Conservation (phyloP, 129 eudicot species). For the Cynara cardunculus region DNA sequence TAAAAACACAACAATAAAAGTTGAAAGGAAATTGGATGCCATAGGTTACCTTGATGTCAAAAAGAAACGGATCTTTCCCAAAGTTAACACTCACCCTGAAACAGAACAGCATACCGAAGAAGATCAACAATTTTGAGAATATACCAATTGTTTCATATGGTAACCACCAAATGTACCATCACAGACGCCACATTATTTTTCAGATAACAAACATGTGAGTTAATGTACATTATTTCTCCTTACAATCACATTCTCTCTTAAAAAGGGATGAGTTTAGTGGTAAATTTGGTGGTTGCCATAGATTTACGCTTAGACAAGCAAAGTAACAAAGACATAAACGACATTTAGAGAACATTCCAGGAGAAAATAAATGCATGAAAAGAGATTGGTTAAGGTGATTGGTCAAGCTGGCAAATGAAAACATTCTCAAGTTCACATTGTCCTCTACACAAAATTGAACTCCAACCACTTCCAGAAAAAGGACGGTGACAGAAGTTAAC, state of each 20-base stretch:
- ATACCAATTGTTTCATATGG: neutral
- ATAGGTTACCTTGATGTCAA: constrained; percentile 70
- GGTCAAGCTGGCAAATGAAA: neutral
- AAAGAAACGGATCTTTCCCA: constrained; percentile 77
- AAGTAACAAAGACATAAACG: neutral
- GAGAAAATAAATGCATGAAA: neutral
- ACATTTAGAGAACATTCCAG: neutral
- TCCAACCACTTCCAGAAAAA: neutral
- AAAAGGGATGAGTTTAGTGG: neutral
- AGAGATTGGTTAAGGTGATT: neutral
- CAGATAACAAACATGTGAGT: neutral
- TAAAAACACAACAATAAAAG: constrained; percentile 7
- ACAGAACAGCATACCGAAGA: constrained; percentile 15
- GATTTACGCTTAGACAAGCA: neutral
- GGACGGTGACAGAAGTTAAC: neutral
- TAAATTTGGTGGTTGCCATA: neutral
- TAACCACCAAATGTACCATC: neutral
- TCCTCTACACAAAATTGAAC: neutral
- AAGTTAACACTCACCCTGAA: constrained; percentile 89
- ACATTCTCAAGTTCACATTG: neutral
- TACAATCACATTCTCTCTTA: neutral
- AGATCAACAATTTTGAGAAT: neutral
- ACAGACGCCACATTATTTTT: neutral
- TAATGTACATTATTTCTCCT: neutral
- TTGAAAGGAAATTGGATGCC: neutral